Evolutionary conservation across 2,329 filamentous ascomycete species (phyloP), one percentile per base, ranked within the genome.

Genomic region (Ophiostoma ulmi): DNA sequence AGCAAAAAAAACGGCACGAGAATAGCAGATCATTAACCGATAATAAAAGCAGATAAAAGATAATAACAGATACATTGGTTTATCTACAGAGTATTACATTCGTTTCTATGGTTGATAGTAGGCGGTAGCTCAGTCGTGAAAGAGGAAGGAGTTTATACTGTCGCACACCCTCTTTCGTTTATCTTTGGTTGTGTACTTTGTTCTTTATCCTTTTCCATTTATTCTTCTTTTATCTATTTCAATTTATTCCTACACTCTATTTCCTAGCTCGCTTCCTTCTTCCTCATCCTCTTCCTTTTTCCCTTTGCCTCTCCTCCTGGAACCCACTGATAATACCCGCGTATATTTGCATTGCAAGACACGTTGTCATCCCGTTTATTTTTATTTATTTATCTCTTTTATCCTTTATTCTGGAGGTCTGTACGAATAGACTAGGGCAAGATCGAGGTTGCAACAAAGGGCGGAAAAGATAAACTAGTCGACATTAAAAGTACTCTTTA

Each of bases 81-180:
- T 69, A n/a, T 66, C 35, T 65, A 35, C 63, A 31, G 31, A 31
- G 31, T 31, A 31, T 4, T 31, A 31, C 3, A 58, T 70, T 13
- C 22, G 64, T 70, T 48, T 68, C 65, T 26, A 20, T 67, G 20
- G 68, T 11, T 14, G 17, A 3, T 7, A 41, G 7, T 48, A 48
- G 64, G 52, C 35, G 39, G 20, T 31, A 63, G 13, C 64, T 61
- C 38, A 26, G 44, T 20, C 26, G 67, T 70, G 20, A 68, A 68
- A 70, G 61, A 70, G 70, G 70, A 70, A 70, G 66, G 70, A 52
- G 69, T 68, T 68, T 68, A 68, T 70, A 63, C 44, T 58, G 55
- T 36, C 61, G 41, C 70, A 70, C 70, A 64, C 39, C 69, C 63
- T 61, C 52, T 67, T 67, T 44, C 38, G 38, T 69, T 58, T 13